Evolutionary conservation across 163 green algal genomes (phyloP).

Genomic region (Chlorella variabilis): DNA sequence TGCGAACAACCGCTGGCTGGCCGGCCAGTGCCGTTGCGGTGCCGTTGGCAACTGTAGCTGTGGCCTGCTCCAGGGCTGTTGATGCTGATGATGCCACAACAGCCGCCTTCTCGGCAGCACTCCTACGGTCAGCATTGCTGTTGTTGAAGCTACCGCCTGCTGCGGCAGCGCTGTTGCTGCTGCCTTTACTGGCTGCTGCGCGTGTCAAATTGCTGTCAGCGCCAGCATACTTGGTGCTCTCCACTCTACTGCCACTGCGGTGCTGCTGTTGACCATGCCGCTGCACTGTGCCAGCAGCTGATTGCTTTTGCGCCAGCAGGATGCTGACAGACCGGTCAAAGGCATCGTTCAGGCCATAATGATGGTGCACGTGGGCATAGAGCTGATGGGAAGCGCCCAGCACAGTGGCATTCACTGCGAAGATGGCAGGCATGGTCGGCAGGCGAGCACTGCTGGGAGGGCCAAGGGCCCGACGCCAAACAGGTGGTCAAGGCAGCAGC

Average conservation of each 20-base stretch:
- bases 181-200: background rate
- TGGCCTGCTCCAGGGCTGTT: background rate
- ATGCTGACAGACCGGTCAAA: conserved; percentile 74
- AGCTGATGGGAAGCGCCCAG: conserved; percentile 59
- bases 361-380: conserved; percentile 62
- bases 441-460: background rate
- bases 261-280: background rate
- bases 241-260: conserved; percentile 15
- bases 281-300: background rate
- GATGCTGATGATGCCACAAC: background rate
- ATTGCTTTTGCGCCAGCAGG: conserved; percentile 48
- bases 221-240: background rate
- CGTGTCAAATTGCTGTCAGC: background rate
- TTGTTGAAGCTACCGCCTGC: background rate
- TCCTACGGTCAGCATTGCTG: background rate
- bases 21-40: too few relatives aligned
- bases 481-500: background rate
- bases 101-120: background rate
- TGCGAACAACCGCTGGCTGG: too few relatives aligned
- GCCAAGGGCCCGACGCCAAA: too few relatives aligned
- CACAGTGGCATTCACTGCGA: conserved; percentile 58
- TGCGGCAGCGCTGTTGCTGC: background rate
- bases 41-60: too few relatives aligned
- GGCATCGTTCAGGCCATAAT: conserved; percentile 84
- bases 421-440: background rate